These are phyloP conservation scores for Saccharomycopsis oosterbeekiorum DNA, from an alignment of 805 yeast species.

Conservation along the genomic window DNA sequence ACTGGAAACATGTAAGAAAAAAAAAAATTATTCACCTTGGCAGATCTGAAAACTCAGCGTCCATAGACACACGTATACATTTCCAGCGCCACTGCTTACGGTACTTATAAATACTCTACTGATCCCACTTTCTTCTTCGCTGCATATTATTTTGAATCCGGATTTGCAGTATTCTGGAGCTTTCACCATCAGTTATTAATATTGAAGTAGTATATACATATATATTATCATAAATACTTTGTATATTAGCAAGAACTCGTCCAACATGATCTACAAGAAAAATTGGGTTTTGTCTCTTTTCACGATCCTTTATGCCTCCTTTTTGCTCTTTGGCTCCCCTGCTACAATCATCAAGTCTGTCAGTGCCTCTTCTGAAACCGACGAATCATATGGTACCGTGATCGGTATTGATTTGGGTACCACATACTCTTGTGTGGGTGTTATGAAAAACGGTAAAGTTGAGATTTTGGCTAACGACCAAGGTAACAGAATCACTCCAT, in stretches of 20 bases:
- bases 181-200: not conserved
- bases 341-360: slow-evolving; percentile 11
- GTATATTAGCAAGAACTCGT: not conserved
- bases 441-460: slow-evolving; percentile 72
- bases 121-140: too few species aligned
- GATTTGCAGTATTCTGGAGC: too few species aligned
- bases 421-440: slow-evolving; percentile 95
- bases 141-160: too few species aligned
- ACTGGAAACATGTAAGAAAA: too few species aligned
- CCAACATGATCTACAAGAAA: slow-evolving; percentile 3
- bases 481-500: slow-evolving; percentile 95
- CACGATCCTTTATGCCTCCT: slow-evolving; percentile 17
- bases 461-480: slow-evolving; percentile 93
- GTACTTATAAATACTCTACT: too few species aligned
- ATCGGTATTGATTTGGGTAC: slow-evolving; percentile 97
- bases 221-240: not conserved
- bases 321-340: slow-evolving; percentile 6
- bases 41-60: not conserved
- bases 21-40: not conserved
- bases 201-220: not conserved
- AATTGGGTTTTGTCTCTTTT: slow-evolving; percentile 13
- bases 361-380: slow-evolving; percentile 17
- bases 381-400: slow-evolving; percentile 50
- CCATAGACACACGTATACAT: not conserved
- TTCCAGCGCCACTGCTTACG: too few species aligned